Conservation (phyloP, 2,329 filamentous ascomycete genomes). For the Talaromyces sp. region DNA sequence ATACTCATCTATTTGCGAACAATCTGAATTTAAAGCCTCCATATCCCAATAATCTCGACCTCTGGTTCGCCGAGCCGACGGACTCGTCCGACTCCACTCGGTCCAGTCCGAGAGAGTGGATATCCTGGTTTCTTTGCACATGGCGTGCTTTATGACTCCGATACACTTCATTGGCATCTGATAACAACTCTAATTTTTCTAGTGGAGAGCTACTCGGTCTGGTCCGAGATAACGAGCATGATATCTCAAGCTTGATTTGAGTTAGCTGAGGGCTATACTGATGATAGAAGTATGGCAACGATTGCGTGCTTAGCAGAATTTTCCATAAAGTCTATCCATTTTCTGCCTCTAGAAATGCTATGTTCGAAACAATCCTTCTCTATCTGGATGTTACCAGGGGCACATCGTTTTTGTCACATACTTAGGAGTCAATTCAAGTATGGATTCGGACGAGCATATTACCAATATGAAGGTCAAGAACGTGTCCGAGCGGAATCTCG, state of each 20-base stretch:
- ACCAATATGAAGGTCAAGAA: neutral
- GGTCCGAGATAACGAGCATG: constrained; percentile 2
- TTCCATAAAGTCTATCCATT: neutral
- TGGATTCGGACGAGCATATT: neutral
- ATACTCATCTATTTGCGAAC: neutral
- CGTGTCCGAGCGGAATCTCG: neutral
- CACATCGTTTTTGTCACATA: neutral
- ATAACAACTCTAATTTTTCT: neutral
- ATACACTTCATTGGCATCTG: neutral
- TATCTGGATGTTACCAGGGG: neutral
- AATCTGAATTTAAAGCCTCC: neutral
- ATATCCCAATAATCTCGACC: neutral
- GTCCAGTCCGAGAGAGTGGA: neutral
- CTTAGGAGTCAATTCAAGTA: neutral
- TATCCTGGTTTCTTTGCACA: neutral
- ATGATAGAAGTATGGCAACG: neutral
- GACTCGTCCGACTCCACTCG: neutral
- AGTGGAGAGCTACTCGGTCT: neutral
- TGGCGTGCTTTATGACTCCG: too few relatives aligned
- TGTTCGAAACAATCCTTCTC: neutral
- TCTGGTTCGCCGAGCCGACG: neutral
- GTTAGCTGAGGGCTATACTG: neutral
- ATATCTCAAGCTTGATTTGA: neutral
- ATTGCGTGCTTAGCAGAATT: constrained; percentile 2
- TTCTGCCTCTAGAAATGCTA: neutral